A percentile compares a stretch with the other conserved stretches of the same genome.
phyloP scores from a whole-genome alignment of 2,329 filamentous ascomycete species.

The Pezizomycotina sp. region DNA sequence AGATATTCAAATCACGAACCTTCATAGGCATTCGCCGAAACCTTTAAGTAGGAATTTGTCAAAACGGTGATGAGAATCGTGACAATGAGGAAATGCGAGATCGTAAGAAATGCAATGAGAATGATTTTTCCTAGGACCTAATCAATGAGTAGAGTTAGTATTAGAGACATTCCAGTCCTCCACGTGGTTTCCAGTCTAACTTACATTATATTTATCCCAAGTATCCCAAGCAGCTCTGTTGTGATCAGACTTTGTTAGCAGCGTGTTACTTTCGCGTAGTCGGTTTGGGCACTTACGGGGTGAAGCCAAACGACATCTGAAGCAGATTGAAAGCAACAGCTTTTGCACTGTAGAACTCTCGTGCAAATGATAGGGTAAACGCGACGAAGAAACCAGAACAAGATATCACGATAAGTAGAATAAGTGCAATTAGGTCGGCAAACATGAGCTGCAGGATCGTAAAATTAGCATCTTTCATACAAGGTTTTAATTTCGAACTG shows the following conservation, averaged over 20 bases:
- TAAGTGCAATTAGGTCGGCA: slow-evolving; percentile 68
- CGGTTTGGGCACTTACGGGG: slow-evolving; percentile 48
- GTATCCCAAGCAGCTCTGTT: slow-evolving; percentile 90
- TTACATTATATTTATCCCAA: slow-evolving; percentile 60
- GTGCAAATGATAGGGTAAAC: slow-evolving; percentile 64
- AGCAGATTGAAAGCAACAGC: slow-evolving; percentile 82
- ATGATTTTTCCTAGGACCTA: slow-evolving; percentile 52
- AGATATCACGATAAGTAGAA: slow-evolving; percentile 66
- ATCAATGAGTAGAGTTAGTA: background rate
- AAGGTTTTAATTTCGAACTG: too few relatives aligned
- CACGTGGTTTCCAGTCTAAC: too few relatives aligned
- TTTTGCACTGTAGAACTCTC: slow-evolving; percentile 49
- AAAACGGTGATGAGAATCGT: slow-evolving; percentile 92
- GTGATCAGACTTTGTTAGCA: too few relatives aligned
- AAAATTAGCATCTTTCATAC: too few relatives aligned
- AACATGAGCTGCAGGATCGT: too few relatives aligned
- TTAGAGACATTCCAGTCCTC: too few relatives aligned
- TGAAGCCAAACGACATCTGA: slow-evolving; percentile 90
- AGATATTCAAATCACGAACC: slow-evolving; percentile 29
- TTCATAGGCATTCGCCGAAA: slow-evolving; percentile 81
- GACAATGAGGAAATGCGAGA: slow-evolving; percentile 86
- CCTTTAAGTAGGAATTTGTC: slow-evolving; percentile 89
- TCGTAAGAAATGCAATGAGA: slow-evolving; percentile 70
- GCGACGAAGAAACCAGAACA: slow-evolving; percentile 95
- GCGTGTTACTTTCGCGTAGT: too few relatives aligned